phyloP scores from a whole-genome alignment of 23 red algal species.

The Chondrus crispus region DNA sequence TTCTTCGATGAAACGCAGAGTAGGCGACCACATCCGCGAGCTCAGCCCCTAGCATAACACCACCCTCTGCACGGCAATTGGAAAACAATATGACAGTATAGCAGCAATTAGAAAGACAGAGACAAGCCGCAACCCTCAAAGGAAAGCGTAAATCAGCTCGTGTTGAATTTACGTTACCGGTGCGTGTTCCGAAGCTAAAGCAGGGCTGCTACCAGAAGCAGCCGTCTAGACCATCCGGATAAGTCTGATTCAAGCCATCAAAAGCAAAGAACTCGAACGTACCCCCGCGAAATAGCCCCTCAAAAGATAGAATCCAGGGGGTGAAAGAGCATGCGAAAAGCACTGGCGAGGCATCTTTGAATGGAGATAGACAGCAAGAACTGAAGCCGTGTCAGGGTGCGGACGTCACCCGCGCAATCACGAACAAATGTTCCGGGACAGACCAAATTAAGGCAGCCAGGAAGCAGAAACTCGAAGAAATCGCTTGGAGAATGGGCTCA shows the following conservation, averaged over 20 bases:
- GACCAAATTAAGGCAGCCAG: background rate
- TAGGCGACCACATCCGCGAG: no score
- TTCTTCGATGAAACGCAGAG: no score
- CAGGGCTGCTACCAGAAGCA: no score
- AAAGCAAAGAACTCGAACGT: background rate
- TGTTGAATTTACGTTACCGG: slow-evolving; percentile 41
- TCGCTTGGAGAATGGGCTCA: background rate
- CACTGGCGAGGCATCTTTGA: background rate
- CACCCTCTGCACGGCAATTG: no score
- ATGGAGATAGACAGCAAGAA: no score
- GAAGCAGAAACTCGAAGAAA: background rate
- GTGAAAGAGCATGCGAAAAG: background rate
- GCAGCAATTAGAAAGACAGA: background rate
- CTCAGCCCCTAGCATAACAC: no score
- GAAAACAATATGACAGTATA: slow-evolving; percentile 2
- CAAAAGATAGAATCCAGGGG: background rate
- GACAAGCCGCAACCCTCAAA: background rate
- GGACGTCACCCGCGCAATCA: no score
- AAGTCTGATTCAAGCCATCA: background rate
- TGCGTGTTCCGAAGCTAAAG: no score
- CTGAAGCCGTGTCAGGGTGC: no score
- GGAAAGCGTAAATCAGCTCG: slow-evolving; percentile 1
- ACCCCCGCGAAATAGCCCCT: background rate
- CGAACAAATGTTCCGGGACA: no score
- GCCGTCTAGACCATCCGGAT: background rate